Evolutionary conservation across 306 rosid species (phyloP), one percentile per base, ranked within the genome.

Genomic region (Dryas alaskensis): DNA sequence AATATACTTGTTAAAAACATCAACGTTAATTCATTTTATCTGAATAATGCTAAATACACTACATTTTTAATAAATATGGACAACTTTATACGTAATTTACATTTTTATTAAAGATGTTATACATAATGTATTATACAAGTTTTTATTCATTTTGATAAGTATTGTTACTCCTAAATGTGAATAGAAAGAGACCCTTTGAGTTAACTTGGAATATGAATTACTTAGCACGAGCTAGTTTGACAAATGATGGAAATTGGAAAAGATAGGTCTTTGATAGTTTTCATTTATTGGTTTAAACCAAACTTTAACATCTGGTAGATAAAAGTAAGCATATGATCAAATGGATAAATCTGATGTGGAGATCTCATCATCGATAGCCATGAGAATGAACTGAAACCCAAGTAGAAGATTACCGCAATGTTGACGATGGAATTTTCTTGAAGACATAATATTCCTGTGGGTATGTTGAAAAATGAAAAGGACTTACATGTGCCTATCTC

Each of bases 261-360:
- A 60, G 11, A 55, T 12, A 70, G 44, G 74, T 10, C 44, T 12
- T 59, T 45, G 51, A 64, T 44, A 31, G 45, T 60, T 27, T 3
- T 4, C 10, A 22, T 17, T 42, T 16, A 14, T 7, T 10, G 66
- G 45, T 44, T 58, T 72, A 2, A 5, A 58, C 11, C 4, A 2
- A 5, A 72, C 11, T 8, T n/a, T 25, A 6, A 25, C 66, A 58
- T 58, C 27, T 8, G 68, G 14, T 16, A 1, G 69, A 43, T 42
- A 27, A 64, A 63, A 4, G 8, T 5, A 45, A 45, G 8, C 49
- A 19, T 8, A 44, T 17, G 2, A 22, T 22, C 22, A 22, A 27
- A 57, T 67, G 64, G 76, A 81, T 77, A 81, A 40, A n/a, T 74
- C 46, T 70, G 81, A 76, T 42, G 83, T 67, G 76, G 83, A 74